Base-by-base conservation (phyloP, 805 yeast species). In the Debaryomyces castellii region DNA sequence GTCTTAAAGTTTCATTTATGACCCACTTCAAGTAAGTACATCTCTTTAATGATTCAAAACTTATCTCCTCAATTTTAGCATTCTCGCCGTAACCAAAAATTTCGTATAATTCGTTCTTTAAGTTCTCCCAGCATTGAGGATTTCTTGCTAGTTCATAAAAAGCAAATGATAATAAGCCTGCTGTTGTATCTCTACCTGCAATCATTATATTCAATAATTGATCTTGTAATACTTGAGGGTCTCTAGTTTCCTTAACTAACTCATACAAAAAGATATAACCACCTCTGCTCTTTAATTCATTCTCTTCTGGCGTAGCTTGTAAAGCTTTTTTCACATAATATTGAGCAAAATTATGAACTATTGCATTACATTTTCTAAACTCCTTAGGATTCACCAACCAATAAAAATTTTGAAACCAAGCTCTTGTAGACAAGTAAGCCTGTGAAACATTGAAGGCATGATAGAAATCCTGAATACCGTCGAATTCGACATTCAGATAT, bases 181-280 rank as follows among this genome's bases (percentile, higher is more conserved):
- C 66, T 8, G 73, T 67, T 33, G 73, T 67, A 33, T 63, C 64
- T 53, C 73, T 58, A 12, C 71, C 73, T 2, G 73, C 73, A 23
- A 69, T 51, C 60, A 69, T 62, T 30, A 69, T 69, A 46, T 67
- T 68, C 51, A 67, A 63, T 42, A 65, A 58, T 48, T 68, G 71
- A 47, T 68, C 74, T 44, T 66, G 66, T 44, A 69, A 59, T 3
- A 60, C 60, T 49, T 58, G 59, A 9, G 67, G 67, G 51, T 69
- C 54, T 48, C 63, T 60, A 10, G 74, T 69, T 41, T 62, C 59
- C 51, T 68, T 69, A 36, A 59, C 69, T 51, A 69, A 60, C 44
- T 69, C 74, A 45, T 68, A 68, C 52, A 69, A 62, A 49, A 68
- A 69, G 5, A 63, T 57, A 50, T 69, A 69, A 1, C 69, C 66